Evolutionary conservation across 2,329 filamentous ascomycete species (phyloP).

Genomic region (Arthrinium puccinioides): DNA sequence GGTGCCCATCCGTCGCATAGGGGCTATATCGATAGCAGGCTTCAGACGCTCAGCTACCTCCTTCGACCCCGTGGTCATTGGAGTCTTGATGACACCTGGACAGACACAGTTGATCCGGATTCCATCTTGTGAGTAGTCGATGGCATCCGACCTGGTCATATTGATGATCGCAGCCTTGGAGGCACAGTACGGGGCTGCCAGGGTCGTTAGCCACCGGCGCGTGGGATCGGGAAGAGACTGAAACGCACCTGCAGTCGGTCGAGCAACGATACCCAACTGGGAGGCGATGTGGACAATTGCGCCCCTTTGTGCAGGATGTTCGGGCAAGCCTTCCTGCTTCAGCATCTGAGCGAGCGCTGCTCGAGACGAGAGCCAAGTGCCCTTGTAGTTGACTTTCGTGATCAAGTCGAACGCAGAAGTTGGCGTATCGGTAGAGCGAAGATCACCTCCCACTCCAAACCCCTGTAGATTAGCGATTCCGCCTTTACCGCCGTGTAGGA

Average conservation of each 20-base stretch:
- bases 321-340: conserved; percentile 31
- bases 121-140: conserved; percentile 42
- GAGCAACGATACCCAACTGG: conserved; percentile 41
- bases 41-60: conserved; percentile 31
- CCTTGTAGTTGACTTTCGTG: conserved; percentile 48
- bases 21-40: conserved; percentile 36
- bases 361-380: conserved; percentile 38
- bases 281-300: conserved; percentile 45
- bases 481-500: too few relatives aligned
- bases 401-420: conserved; percentile 43
- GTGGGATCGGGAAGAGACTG: too few relatives aligned
- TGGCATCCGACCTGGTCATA: conserved; percentile 48
- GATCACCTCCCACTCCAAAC: conserved; percentile 31
- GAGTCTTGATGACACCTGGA: conserved; percentile 37
- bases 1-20: conserved; percentile 43
- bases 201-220: not conserved
- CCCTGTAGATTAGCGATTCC: too few relatives aligned
- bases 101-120: conserved; percentile 31
- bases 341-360: conserved; percentile 38
- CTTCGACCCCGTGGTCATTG: conserved; percentile 32
- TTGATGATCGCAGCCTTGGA: conserved; percentile 53
- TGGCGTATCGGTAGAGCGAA: conserved; percentile 37
- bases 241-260: conserved; percentile 34
- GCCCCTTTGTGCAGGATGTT: conserved; percentile 35
- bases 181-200: conserved; percentile 44